A percentile compares a stretch with the other conserved stretches of the same genome.
Conservation (phyloP, 305 asterid genomes). For the Ruellia speciosa region DNA sequence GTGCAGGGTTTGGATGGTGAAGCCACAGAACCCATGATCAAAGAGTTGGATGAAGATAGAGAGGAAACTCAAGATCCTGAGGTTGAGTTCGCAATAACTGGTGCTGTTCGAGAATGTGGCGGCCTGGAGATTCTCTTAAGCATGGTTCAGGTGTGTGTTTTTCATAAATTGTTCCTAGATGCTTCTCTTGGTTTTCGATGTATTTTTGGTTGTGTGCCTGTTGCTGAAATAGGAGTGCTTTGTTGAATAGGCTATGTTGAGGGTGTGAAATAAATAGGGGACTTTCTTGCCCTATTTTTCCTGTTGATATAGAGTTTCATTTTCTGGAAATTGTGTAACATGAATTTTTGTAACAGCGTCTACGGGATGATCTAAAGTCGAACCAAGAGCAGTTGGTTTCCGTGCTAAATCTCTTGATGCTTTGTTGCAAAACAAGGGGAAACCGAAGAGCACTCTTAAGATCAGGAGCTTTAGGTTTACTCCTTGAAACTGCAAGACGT, state of each 20-base stretch:
- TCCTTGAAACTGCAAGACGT: conserved; percentile 95
- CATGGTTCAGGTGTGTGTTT: conserved; percentile 76
- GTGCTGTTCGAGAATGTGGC: conserved; percentile 92
- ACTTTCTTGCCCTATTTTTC: background rate
- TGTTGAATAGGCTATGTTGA: background rate
- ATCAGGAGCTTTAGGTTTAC: conserved; percentile 80
- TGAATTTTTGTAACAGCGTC: conserved; percentile 50
- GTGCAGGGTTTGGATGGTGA: conserved; percentile 99
- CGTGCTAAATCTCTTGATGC: conserved; percentile 90
- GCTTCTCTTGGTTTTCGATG: background rate
- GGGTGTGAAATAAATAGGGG: background rate
- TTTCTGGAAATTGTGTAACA: conserved; percentile 20
- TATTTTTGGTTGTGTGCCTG: background rate
- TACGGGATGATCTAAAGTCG: conserved; percentile 84
- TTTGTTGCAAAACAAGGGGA: conserved; percentile 91
- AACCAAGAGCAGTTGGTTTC: conserved; percentile 89
- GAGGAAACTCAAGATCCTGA: conserved; percentile 99
- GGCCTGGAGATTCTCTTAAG: conserved; percentile 85
- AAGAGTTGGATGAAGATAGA: conserved; percentile 94
- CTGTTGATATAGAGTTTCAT: conserved; percentile 12
- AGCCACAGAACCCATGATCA: conserved; percentile 99
- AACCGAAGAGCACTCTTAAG: conserved; percentile 75
- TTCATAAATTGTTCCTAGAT: background rate
- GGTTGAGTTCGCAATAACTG: conserved; percentile 93
- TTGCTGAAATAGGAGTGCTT: background rate